Base-by-base conservation (phyloP, 768 basidiomycete species). In the Saitozyma podzolica region DNA sequence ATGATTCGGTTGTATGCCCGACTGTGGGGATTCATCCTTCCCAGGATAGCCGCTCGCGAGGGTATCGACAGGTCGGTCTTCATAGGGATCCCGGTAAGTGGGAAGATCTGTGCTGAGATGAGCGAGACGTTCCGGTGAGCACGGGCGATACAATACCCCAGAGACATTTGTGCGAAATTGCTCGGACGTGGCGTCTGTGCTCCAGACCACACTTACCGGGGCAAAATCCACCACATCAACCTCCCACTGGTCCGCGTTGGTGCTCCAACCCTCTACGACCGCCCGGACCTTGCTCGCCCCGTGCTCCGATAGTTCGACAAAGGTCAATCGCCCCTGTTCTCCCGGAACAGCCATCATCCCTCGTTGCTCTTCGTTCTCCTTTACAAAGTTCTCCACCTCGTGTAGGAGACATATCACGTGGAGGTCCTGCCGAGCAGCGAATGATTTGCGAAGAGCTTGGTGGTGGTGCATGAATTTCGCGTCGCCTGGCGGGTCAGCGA, bases 211-310 rank as follows among this genome's bases (percentile, higher is more conserved):
- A 29, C 51, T 52, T 52, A 52, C 51, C 51, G 51, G 51, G 11
- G 51, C 51, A 52, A 52, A 52, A 29, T 52, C 16, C 16, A 52
- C 10, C 11, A 52, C 51, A 13, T 52, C 51, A 13, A 52, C 51
- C 11, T 39, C 20, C 20, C 39, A 13, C 51, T 19, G 19, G 3
- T 39, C 16, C 17, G 17, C 13, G 11, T 52, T 7, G 39, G 11
- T 39, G 17, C 20, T 16, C 11, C 19, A 52, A 13, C 13, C 11
- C 51, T 39, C 39, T 14, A 52, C 11, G 13, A 13, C 39, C 51
- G 10, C 16, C 39, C 7, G 17, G 11, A 52, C 19, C 51, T 10
- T 29, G 11, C 39, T 11, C 16, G 51, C 51, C 11, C 51, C 20
- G 39, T 52, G 51, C 39, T 52, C 51, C 16, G 51, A 14, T 10